Evolutionary conservation across 148 eudicot species (phyloP).

Genomic region (Hydrangea macrophylla): DNA sequence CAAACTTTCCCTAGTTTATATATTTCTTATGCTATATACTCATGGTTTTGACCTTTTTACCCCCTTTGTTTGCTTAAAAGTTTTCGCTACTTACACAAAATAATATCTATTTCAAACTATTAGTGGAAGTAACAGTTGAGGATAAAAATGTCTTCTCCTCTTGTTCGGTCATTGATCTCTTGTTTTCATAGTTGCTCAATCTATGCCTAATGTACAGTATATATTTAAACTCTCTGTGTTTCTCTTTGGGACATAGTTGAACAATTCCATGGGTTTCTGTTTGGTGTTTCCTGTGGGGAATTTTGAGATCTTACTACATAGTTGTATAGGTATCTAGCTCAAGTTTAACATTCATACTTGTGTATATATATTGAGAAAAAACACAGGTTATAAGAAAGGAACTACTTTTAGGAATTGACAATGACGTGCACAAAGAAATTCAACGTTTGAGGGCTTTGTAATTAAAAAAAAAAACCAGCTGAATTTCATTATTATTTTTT

Average conservation of each 20-base stretch:
- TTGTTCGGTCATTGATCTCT: neutral
- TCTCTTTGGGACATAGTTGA: too few species aligned
- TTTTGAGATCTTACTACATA: neutral
- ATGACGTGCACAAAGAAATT: neutral
- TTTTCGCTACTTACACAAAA: neutral
- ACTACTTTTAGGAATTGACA: neutral
- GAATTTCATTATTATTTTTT: neutral
- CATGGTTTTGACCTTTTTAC: too few species aligned
- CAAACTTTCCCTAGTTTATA: neutral
- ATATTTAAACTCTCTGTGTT: neutral
- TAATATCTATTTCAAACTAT: neutral
- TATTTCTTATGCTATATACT: neutral
- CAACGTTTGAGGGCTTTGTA: neutral
- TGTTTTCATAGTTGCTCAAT: neutral
- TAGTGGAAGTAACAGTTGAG: neutral
- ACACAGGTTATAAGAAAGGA: too few species aligned
- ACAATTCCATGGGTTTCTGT: neutral
- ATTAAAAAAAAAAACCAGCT: neutral
- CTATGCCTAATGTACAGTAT: neutral
- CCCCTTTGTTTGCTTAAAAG: too few species aligned
- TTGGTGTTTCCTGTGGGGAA: neutral
- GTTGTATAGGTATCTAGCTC: neutral
- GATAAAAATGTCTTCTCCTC: neutral
- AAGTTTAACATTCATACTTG: neutral
- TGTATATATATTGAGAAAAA: too few species aligned